Base-by-base conservation (phyloP, 164 flowering plant genomes). In the Liquidambar formosana region DNA sequence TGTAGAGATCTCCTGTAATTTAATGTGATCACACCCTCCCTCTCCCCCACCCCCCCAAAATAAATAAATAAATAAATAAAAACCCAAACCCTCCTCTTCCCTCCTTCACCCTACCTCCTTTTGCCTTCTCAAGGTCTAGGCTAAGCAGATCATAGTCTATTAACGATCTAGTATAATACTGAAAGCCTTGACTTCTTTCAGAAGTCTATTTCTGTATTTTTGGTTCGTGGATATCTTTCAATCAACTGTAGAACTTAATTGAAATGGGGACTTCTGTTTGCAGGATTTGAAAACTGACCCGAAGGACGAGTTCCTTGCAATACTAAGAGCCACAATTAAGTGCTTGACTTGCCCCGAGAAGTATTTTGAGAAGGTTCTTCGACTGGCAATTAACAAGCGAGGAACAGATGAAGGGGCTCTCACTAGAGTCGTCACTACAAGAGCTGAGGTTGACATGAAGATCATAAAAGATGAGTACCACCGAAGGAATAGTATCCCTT, bases 321-420 rank as follows among this genome's bases (percentile, higher is more conserved):
- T 82, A 12, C 47, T 90, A 61, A 78, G 86, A 63, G 78, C 82
- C 47, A 71, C 84, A 5, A 63, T 90, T n/a, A 75, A 78, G 73
- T 86, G 88, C 64, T 43, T 90, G 60, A 81, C 77, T 26, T 57
- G 25, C 57, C 91, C 91, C 12, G 84, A 79, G 78, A 84, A 78
- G 57, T 85, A 88, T 70, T 88, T 83, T 57, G 93, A 81, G 81
- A 81, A 88, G 74, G 72, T 76, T 56, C 78, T 90, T 2, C 82
- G 88, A 8, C 65, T 66, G 46, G 77, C 88, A 3, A 86, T 90
- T 45, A 81, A 81, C 64, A 75, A 71, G 67, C 47, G 14, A 0
- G 92, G 95, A 43, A 90, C 91, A 18, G 89, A 88, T 68, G 95
- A 90, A 72, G 81, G 76, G 10, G 88, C 87, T 53, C 85, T 90